phyloP scores from a whole-genome alignment of 768 basidiomycete genomes.

The Mycena alexandri region DNA sequence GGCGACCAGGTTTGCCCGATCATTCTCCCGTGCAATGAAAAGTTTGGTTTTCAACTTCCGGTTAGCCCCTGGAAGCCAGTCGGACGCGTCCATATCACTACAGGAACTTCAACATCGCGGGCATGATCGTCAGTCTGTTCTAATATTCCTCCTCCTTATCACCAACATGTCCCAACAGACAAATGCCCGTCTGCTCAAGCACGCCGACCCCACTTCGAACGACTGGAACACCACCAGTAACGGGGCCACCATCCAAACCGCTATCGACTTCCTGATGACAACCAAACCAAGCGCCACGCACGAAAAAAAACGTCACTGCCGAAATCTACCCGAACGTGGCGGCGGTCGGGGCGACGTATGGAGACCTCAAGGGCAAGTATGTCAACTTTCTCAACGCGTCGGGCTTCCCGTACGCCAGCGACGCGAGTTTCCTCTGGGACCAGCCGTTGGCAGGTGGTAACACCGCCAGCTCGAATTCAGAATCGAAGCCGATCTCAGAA shows the following conservation, averaged over 20 bases:
- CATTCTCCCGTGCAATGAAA: background rate
- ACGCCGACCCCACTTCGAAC: constrained; percentile 55
- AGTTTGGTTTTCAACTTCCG: background rate
- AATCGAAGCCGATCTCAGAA: too few species aligned
- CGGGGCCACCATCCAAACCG: constrained; percentile 70
- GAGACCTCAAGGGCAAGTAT: constrained; percentile 71
- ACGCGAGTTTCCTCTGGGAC: constrained; percentile 67
- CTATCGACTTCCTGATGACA: constrained; percentile 71
- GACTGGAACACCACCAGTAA: constrained; percentile 64
- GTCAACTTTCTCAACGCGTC: constrained; percentile 57
- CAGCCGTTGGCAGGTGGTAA: constrained; percentile 55
- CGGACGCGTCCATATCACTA: constrained; percentile 79
- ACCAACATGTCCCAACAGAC: constrained; percentile 51
- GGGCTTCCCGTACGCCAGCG: constrained; percentile 54
- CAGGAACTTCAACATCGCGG: constrained; percentile 75
- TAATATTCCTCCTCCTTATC: background rate
- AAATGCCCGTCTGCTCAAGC: constrained; percentile 66
- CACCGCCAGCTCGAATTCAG: background rate
- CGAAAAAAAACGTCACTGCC: constrained; percentile 50
- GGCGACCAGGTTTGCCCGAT: constrained; percentile 65
- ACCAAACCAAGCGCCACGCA: constrained; percentile 49
- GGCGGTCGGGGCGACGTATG: constrained; percentile 67
- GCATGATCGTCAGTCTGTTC: constrained; percentile 66
- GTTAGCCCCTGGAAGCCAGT: constrained; percentile 68
- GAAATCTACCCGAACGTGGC: constrained; percentile 72